Conservation (phyloP, 306 rosid species). For the Prunus armeniaca region DNA sequence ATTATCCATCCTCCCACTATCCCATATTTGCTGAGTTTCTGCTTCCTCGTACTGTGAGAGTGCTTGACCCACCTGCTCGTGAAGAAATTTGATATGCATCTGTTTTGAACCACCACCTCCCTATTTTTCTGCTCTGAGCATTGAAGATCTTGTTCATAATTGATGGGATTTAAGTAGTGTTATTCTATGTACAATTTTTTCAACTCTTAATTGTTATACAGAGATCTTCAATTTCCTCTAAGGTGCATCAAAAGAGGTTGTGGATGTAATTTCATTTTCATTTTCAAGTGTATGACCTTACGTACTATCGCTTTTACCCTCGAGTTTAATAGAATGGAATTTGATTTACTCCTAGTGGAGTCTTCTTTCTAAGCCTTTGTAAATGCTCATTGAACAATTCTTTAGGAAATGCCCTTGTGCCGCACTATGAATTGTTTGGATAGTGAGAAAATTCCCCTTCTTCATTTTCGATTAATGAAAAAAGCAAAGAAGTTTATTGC, state of each 20-base stretch:
- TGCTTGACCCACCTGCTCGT: conserved; percentile 58
- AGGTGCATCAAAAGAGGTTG: conserved; percentile 8
- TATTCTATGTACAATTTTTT: background rate
- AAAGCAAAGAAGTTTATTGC: too few relatives aligned
- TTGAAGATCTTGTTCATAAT: background rate
- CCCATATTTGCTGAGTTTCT: conserved; percentile 85
- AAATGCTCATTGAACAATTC: too few relatives aligned
- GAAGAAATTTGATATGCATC: conserved; percentile 45
- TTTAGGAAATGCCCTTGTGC: too few relatives aligned
- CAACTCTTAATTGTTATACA: background rate
- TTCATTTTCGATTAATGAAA: too few relatives aligned
- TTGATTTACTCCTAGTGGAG: background rate
- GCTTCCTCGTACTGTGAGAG: conserved; percentile 92
- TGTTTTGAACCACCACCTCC: conserved; percentile 13
- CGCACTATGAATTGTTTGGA: too few relatives aligned
- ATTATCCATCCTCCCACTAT: conserved; percentile 89
- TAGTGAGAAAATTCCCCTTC: too few relatives aligned
- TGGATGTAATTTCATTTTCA: conserved; percentile 5
- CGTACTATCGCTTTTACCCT: background rate
- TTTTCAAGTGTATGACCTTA: background rate
- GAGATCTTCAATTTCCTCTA: background rate
- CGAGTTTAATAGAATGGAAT: background rate
- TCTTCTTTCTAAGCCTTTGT: background rate
- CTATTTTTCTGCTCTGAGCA: background rate
- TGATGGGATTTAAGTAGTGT: conserved; percentile 2